These are phyloP conservation scores for Nicotiana tabacum DNA, from an alignment of 257 asterid species.

Conservation along the genomic window DNA sequence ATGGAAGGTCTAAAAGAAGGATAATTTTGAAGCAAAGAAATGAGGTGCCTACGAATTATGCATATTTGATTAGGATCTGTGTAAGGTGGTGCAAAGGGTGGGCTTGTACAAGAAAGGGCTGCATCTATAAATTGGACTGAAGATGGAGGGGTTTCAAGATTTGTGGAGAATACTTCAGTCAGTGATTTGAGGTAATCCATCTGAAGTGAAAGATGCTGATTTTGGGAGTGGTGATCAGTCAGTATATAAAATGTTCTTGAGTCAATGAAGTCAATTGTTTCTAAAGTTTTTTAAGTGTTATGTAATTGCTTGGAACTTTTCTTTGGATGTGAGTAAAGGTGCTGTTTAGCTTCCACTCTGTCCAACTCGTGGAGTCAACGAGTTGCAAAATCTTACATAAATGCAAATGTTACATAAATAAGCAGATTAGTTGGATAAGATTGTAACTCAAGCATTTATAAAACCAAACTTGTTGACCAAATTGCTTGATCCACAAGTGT, in stretches of 20 bases:
- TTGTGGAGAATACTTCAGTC: neutral
- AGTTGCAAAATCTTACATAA: neutral
- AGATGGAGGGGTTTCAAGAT: conserved; percentile 20
- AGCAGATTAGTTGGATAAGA: conserved; percentile 7
- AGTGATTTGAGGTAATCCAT: conserved; percentile 13
- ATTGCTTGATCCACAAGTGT: neutral
- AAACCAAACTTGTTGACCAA: neutral
- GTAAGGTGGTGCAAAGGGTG: conserved; percentile 38
- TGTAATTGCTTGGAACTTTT: conserved; percentile 18
- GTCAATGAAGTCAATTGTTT: conserved; percentile 16
- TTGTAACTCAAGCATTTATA: neutral
- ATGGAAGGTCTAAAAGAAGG: conserved; percentile 44
- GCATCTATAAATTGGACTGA: conserved; percentile 46
- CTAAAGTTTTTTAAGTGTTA: conserved; percentile 4
- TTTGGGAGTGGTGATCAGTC: conserved; percentile 4
- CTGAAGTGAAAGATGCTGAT: conserved; percentile 5
- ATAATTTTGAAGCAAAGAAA: conserved; percentile 43
- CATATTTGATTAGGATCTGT: conserved; percentile 60
- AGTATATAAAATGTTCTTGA: neutral
- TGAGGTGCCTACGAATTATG: conserved; percentile 53
- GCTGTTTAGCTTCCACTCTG: neutral
- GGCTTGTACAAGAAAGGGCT: conserved; percentile 46
- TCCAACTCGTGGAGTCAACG: neutral
- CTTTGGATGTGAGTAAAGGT: neutral
- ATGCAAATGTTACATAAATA: neutral